Base-by-base conservation (phyloP, 2,329 filamentous ascomycete genomes). In the Fusarium beomiforme region DNA sequence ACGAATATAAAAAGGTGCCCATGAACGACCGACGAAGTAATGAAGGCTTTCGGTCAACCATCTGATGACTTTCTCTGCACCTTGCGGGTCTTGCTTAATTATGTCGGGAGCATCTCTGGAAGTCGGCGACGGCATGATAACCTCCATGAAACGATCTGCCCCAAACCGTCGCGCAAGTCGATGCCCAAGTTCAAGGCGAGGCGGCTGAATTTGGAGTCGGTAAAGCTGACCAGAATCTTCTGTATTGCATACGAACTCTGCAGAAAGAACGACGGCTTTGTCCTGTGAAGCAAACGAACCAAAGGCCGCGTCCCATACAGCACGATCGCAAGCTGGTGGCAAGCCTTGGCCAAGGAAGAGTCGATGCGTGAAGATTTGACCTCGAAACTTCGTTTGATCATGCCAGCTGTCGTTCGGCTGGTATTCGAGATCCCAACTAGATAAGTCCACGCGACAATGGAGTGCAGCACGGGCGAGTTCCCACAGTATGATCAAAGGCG, bases 141-240 rank as follows among this genome's bases (percentile, higher is more conserved):
- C 62, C 57, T 90, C 87, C 3, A 91, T 66, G 47, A 90, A 90
- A 1, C 89, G 83, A 68, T 91, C 88, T 1, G 84, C 78, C 0
- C 89, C 88, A 69, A 89, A 90, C 8, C 84, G 85, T 16, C 89
- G 84, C 23, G 80, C 79, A 1, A 91, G 76, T 3, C 89, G 85
- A 75, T 89, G 83, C 0, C 85, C 80, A 5, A 81, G 74, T 29
- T 88, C 86, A 3, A 89, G 74, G 13, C 78, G 81, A 3, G 90
- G 72, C 0, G 87, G 84, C 4, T 83, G 79, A 13, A 91, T 80
- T 8, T 80, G 81, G 8, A 90, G 72, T 1, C 73, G 65, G 63
- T 88, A 87, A 0, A 85, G 55, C 0, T 85, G 82, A 0, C 82
- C 84, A 1, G 69, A 76, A 6, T 75, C 72, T 3, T 78, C 71